A percentile compares a stretch with the other conserved stretches of the same genome.
Conservation (phyloP, 2,329 filamentous ascomycete genomes). For the Neonectria sp. region DNA sequence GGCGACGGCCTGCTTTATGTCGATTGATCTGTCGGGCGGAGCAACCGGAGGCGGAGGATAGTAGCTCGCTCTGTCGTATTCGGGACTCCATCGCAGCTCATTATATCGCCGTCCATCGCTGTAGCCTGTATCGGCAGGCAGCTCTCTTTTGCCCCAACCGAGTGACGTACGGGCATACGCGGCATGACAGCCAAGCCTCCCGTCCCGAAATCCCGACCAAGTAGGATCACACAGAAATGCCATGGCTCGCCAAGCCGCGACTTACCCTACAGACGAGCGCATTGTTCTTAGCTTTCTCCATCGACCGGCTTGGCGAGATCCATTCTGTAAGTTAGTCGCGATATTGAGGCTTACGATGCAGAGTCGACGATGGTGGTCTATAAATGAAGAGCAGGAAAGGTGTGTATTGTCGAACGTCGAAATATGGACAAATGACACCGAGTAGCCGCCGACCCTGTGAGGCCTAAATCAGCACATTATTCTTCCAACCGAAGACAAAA, state of each 20-base stretch:
- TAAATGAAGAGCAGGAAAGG: not conserved
- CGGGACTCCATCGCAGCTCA: slow-evolving; percentile 14
- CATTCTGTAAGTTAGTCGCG: not conserved
- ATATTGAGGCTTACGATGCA: not conserved
- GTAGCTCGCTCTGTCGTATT: slow-evolving; percentile 21
- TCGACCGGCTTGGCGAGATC: slow-evolving; percentile 12
- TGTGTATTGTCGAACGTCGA: not conserved
- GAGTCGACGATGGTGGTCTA: not conserved
- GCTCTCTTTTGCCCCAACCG: slow-evolving; percentile 20
- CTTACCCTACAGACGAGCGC: slow-evolving; percentile 14
- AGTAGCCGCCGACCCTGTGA: not conserved
- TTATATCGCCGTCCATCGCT: slow-evolving; percentile 13
- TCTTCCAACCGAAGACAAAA: not conserved
- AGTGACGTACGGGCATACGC: slow-evolving; percentile 41
- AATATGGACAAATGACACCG: not conserved
- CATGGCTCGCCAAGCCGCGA: slow-evolving; percentile 17
- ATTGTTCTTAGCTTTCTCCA: slow-evolving; percentile 1
- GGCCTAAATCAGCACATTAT: not conserved
- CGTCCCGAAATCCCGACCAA: slow-evolving; percentile 10
- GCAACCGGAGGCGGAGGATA: slow-evolving; percentile 19
- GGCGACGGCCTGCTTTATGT: slow-evolving; percentile 11
- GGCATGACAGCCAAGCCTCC: slow-evolving; percentile 30
- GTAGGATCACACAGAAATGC: not conserved
- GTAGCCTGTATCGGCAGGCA: slow-evolving; percentile 20
- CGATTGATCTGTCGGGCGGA: slow-evolving; percentile 14